These are phyloP conservation scores for Myriosclerotinia scirpicola DNA, from an alignment of 2,329 filamentous ascomycete species.

Conservation along the genomic window DNA sequence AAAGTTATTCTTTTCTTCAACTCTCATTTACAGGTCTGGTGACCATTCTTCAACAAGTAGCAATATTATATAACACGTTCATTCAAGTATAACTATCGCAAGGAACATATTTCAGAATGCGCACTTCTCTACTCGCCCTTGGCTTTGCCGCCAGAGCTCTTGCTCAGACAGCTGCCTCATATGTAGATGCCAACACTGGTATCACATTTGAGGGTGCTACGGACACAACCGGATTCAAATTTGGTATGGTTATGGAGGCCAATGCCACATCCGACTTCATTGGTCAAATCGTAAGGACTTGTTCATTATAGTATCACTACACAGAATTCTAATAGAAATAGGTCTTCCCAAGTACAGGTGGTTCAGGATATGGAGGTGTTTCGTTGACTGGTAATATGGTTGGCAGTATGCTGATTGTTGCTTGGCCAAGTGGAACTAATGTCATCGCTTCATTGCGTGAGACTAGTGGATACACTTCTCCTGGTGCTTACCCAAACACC, in stretches of 20 bases:
- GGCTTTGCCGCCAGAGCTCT: conserved; percentile 17
- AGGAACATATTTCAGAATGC: conserved; percentile 15
- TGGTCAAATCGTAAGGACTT: conserved; percentile 51
- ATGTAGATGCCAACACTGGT: conserved; percentile 47
- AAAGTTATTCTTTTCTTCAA: conserved; percentile 20
- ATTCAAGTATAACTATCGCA: conserved; percentile 1
- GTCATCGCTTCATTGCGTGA: conserved; percentile 46
- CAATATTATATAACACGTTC: conserved; percentile 7
- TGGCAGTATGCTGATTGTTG: conserved; percentile 48
- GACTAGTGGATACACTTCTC: conserved; percentile 48
- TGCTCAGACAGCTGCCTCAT: conserved; percentile 35
- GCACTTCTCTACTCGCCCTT: conserved; percentile 14
- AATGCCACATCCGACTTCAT: conserved; percentile 53
- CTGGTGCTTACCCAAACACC: conserved; percentile 45
- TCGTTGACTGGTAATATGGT: conserved; percentile 50
- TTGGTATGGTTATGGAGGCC: conserved; percentile 54
- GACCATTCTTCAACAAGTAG: conserved; percentile 2
- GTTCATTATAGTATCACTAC: not conserved
- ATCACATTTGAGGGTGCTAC: conserved; percentile 47
- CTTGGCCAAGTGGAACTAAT: conserved; percentile 50
- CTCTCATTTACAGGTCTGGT: conserved; percentile 20
- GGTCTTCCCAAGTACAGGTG: conserved; percentile 24
- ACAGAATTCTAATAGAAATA: not conserved
- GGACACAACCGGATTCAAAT: conserved; percentile 45
- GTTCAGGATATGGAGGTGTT: conserved; percentile 50